These are phyloP conservation scores for Pyrenochaeta sp. DNA, from an alignment of 2,329 filamentous ascomycete species.

Conservation along the genomic window DNA sequence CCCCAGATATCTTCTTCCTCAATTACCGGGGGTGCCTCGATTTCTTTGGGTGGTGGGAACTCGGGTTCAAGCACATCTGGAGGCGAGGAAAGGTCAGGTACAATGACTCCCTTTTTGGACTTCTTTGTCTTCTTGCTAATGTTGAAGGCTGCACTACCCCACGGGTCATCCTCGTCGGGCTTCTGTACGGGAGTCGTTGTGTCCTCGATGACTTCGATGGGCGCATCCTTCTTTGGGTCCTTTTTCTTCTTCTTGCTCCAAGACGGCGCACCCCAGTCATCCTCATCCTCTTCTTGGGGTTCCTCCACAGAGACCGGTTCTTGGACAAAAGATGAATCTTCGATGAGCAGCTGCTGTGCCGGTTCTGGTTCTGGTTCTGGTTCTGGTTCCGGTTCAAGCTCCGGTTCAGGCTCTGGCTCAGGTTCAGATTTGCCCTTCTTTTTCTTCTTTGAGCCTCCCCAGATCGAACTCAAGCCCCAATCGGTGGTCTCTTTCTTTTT, in stretches of 20 bases:
- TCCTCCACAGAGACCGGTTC: conserved; percentile 60
- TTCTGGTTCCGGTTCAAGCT: conserved; percentile 37
- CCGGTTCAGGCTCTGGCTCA: conserved; percentile 44
- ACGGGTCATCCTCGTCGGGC: conserved; percentile 52
- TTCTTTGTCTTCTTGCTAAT: conserved; percentile 64
- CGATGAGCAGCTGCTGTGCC: conserved; percentile 34
- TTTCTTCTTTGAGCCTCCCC: conserved; percentile 56
- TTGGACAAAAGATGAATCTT: conserved; percentile 42
- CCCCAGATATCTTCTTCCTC: conserved; percentile 47
- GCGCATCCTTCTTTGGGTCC: conserved; percentile 48
- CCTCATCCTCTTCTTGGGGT: conserved; percentile 58
- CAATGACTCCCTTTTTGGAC: conserved; percentile 60
- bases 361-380: conserved; percentile 39
- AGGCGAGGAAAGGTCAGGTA: conserved; percentile 57
- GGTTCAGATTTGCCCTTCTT: conserved; percentile 52
- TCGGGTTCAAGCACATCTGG: conserved; percentile 51
- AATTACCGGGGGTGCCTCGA: conserved; percentile 50
- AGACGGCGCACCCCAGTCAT: conserved; percentile 65
- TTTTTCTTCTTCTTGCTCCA: conserved; percentile 59
- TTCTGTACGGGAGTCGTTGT: conserved; percentile 51
- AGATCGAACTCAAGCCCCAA: conserved; percentile 47
- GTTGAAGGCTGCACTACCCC: conserved; percentile 46
- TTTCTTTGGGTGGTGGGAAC: conserved; percentile 60
- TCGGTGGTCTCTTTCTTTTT: conserved; percentile 38
- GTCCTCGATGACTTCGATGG: conserved; percentile 51